These are phyloP conservation scores for Mortierella alpina DNA, from an alignment of 192 early-diverging fungal species.

Conservation along the genomic window DNA sequence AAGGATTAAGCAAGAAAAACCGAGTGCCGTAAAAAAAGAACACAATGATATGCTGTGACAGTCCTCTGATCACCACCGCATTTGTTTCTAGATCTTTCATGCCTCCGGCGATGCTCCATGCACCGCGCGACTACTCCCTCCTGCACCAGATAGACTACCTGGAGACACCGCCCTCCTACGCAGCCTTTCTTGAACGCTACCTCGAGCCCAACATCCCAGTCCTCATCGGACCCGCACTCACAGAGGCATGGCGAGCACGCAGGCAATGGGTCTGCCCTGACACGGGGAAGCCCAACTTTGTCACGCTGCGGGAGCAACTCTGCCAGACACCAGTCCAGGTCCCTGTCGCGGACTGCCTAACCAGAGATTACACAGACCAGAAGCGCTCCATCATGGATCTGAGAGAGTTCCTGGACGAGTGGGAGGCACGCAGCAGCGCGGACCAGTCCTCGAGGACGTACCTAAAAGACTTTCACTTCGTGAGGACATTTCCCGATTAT, in stretches of 20 bases:
- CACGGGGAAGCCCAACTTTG: slow-evolving; percentile 58
- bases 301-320: slow-evolving; percentile 51
- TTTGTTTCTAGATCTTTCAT: slow-evolving; percentile 28
- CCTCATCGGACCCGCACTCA: slow-evolving; percentile 60
- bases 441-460: slow-evolving; percentile 47
- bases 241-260: slow-evolving; percentile 63
- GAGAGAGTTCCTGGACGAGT: slow-evolving; percentile 63
- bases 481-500: slow-evolving; percentile 53
- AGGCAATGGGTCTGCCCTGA: slow-evolving; percentile 63
- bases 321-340: slow-evolving; percentile 46
- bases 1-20: not conserved
- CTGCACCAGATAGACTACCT: slow-evolving; percentile 45
- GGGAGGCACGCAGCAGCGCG: slow-evolving; percentile 45
- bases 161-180: slow-evolving; percentile 51
- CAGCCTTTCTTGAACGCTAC: slow-evolving; percentile 51
- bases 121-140: slow-evolving; percentile 31
- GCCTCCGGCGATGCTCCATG: slow-evolving; percentile 20
- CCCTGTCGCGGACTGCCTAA: slow-evolving; percentile 71
- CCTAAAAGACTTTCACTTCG: slow-evolving; percentile 82
- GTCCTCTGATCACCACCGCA: not conserved
- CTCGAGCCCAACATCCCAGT: slow-evolving; percentile 63
- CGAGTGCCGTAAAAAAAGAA: not conserved
- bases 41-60: not conserved
- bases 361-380: slow-evolving; percentile 72
- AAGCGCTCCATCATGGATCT: slow-evolving; percentile 66